Percentiles rank a stretch among this genome's conserved stretches.
phyloP scores from a whole-genome alignment of 2,329 filamentous ascomycete species.

The Xenoacremonium recifei region DNA sequence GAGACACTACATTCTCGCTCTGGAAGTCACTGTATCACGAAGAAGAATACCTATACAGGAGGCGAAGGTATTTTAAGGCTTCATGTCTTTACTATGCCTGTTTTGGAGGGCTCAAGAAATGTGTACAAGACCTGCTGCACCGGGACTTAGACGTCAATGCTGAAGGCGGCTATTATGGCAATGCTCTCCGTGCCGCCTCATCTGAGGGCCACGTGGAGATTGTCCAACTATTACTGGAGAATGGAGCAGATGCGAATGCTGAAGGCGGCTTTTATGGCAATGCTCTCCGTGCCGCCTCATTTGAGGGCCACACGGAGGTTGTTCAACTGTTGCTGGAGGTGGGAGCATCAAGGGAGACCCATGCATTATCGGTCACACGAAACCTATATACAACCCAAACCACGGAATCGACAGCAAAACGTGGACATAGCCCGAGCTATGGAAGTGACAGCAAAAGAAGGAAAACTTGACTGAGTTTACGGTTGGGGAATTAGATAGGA shows the following conservation, averaged over 20 bases:
- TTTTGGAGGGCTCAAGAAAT: conserved; percentile 4
- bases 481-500: no score
- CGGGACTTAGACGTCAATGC: conserved; percentile 7
- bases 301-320: conserved; percentile 2
- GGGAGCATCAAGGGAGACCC: no score
- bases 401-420: no score
- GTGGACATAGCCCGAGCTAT: no score
- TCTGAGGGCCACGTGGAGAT: conserved; percentile 1
- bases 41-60: neutral
- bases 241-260: conserved; percentile 7
- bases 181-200: conserved; percentile 15
- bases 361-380: neutral
- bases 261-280: conserved; percentile 2
- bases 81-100: conserved; percentile 15
- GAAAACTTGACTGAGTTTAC: no score
- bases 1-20: conserved; percentile 8
- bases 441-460: no score
- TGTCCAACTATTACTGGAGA: conserved; percentile 5
- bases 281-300: conserved; percentile 8
- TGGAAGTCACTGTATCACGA: conserved; percentile 12
- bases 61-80: conserved; percentile 5
- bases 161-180: conserved; percentile 7
- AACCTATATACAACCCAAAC: neutral
- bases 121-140: conserved; percentile 6
- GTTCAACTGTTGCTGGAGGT: conserved; percentile 1